These are phyloP conservation scores for Diphasiastrum complanatum DNA, from an alignment of 83 land plant species.

Conservation along the genomic window DNA sequence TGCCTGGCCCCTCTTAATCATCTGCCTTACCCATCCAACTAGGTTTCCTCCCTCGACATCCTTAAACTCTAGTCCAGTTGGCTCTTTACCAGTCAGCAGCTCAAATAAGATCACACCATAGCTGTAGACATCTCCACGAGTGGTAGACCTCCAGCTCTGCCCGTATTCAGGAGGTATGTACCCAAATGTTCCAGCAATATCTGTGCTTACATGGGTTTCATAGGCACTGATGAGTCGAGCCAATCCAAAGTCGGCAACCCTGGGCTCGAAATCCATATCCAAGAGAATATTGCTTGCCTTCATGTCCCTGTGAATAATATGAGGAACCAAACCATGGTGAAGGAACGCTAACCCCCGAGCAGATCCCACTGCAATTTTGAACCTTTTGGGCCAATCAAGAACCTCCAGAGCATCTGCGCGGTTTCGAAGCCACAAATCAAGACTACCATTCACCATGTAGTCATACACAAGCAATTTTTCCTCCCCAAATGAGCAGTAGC, in stretches of 20 bases:
- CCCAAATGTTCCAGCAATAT: slow-evolving; percentile 27
- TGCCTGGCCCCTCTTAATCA: slow-evolving; percentile 34
- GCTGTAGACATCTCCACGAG: slow-evolving; percentile 24
- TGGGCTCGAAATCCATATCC: slow-evolving; percentile 22
- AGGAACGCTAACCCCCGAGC: slow-evolving; percentile 22
- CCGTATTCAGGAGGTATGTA: slow-evolving; percentile 28
- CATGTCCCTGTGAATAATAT: slow-evolving; percentile 25
- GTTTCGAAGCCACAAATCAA: slow-evolving; percentile 25
- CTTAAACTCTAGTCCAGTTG: slow-evolving; percentile 53
- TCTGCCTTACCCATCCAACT: slow-evolving; percentile 58
- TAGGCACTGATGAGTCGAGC: slow-evolving; percentile 21
- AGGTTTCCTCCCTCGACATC: slow-evolving; percentile 62
- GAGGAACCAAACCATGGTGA: slow-evolving; percentile 23
- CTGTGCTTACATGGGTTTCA: slow-evolving; percentile 27
- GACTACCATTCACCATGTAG: slow-evolving; percentile 23
- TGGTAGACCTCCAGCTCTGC: slow-evolving; percentile 17
- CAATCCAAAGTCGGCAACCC: slow-evolving; percentile 25
- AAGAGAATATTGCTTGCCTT: slow-evolving; percentile 23
- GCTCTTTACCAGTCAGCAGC: slow-evolving; percentile 23
- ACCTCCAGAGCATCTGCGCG: slow-evolving; percentile 23
- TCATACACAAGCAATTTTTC: slow-evolving; percentile 30
- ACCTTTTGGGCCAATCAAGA: slow-evolving; percentile 25
- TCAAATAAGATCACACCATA: slow-evolving; percentile 21
- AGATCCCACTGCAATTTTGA: slow-evolving; percentile 24
- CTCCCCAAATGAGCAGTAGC: slow-evolving; percentile 28